Evolutionary conservation across 2,329 filamentous ascomycete species (phyloP), one percentile per base, ranked within the genome.

Genomic region (Ophiostoma quercus): DNA sequence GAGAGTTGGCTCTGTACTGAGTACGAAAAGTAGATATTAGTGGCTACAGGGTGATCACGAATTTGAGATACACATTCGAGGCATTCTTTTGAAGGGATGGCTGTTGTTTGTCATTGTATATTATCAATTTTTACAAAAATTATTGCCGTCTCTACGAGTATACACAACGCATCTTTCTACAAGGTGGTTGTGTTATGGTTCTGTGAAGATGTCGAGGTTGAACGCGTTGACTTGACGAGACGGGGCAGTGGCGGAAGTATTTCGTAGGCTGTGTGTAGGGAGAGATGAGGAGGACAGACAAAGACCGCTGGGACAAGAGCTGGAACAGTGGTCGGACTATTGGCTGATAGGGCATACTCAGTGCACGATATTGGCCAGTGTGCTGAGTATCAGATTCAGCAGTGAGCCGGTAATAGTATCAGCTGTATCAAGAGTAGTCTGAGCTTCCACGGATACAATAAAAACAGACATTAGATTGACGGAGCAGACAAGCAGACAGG

Each of bases 131-230:
- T 34, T 11, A 25, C 57, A 22, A 34, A 5, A 34, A 34, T 25
- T 11, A 39, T 12, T 66, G 7, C 39, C 65, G 29, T 66, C n/a
- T 66, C 11, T 41, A 47, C 39, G 39, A 66, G 65, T 66, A 66
- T 66, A 66, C 65, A 47, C 65, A 66, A 14, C 7, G 4, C 25
- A 66, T 14, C 12, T 12, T 66, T 41, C 57, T 32, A 62, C 57
- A 57, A 57, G 63, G 19, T 41, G 16, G 19, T 4, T 47, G 66
- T 22, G 19, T 16, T 5, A 19, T 25, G 65, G 22, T 25, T 9
- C 8, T 37, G 34, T 29, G 25, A 29, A 2, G 25, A 34, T 39
- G 62, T 65, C 6, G 62, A 39, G 29, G 9, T 32, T 8, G 39
- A 22, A 57, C 57, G 57, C 57, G 57, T 32, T 62, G 57, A 8